A percentile compares a stretch with the other conserved stretches of the same genome.
phyloP scores from a whole-genome alignment of 805 yeast genomes.

The Candida ipomoeae region DNA sequence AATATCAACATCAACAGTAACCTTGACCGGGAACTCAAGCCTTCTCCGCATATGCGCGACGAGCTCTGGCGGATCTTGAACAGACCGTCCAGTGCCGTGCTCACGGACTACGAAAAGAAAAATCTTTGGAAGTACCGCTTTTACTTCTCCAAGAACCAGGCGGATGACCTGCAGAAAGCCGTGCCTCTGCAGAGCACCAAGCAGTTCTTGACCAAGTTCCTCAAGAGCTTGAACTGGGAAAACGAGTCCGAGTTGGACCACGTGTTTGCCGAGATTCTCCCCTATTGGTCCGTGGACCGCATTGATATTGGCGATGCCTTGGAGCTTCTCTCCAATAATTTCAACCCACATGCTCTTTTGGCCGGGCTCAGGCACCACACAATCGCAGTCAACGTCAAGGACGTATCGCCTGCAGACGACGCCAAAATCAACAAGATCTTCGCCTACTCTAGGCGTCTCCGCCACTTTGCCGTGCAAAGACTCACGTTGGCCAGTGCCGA shows the following conservation, averaged over 20 bases:
- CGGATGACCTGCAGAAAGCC: constrained; percentile 24
- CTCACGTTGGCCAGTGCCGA: constrained; percentile 72
- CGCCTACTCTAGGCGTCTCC: constrained; percentile 51
- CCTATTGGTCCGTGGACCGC: constrained; percentile 60
- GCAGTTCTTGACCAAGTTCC: constrained; percentile 63
- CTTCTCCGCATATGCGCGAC: constrained; percentile 77
- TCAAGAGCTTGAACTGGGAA: constrained; percentile 85
- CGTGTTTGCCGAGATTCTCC: constrained; percentile 64
- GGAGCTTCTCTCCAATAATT: constrained; percentile 77
- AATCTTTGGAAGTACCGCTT: constrained; percentile 88
- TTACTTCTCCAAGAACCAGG: constrained; percentile 43
- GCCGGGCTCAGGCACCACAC: constrained; percentile 12
- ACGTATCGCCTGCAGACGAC: constrained; percentile 22
- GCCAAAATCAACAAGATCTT: constrained; percentile 29
- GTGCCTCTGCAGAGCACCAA: constrained; percentile 47
- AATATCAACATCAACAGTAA: constrained; percentile 67
- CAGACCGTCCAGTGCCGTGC: constrained; percentile 79
- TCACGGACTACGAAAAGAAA: constrained; percentile 79
- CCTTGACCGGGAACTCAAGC: constrained; percentile 80
- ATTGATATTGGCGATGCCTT: constrained; percentile 81
- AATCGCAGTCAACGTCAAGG: constrained; percentile 13
- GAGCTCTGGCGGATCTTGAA: constrained; percentile 63
- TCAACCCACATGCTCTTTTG: constrained; percentile 45
- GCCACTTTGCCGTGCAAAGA: constrained; percentile 86
- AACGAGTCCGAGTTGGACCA: constrained; percentile 78